Conservation (phyloP, 2,329 filamentous ascomycete genomes). For the Trichoderma cornu-damae region DNA sequence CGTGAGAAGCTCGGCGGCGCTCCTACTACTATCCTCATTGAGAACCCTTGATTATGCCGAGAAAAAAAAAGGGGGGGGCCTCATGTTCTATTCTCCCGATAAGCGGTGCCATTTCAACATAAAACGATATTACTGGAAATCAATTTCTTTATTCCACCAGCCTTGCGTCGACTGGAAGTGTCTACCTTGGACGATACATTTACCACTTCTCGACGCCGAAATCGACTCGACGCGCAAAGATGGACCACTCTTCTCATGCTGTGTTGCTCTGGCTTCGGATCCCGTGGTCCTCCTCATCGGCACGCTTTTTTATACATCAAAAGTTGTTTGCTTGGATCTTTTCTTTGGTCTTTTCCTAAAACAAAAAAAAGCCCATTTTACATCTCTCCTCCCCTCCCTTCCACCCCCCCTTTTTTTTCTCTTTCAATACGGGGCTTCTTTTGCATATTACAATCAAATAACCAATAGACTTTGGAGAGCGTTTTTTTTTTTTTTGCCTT, state of each 20-base stretch:
- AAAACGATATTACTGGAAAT: neutral
- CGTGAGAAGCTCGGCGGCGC: slow-evolving; percentile 76
- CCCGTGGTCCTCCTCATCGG: neutral
- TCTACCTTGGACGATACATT: neutral
- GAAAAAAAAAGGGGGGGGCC: too few species aligned
- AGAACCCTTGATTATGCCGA: slow-evolving; percentile 35
- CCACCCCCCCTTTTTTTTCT: neutral
- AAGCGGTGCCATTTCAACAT: slow-evolving; percentile 1
- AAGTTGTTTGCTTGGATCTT: slow-evolving; percentile 13
- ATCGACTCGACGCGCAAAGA: slow-evolving; percentile 5
- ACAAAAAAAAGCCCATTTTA: neutral
- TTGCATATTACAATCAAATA: slow-evolving; percentile 16
- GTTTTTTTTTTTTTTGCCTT: slow-evolving; percentile 5
- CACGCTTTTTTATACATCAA: slow-evolving; percentile 10
- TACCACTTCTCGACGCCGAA: neutral
- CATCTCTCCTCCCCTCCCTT: too few species aligned
- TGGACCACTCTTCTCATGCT: neutral
- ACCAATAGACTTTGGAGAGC: slow-evolving; percentile 20
- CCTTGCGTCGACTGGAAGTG: neutral
- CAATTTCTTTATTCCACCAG: neutral
- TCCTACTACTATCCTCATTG: slow-evolving; percentile 78
- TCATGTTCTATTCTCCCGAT: slow-evolving; percentile 10
- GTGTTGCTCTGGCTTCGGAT: neutral
- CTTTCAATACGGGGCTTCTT: slow-evolving; percentile 2
- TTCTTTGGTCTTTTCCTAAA: neutral